Percentiles rank a stretch among this genome's conserved stretches.
Conservation (phyloP, 2,329 filamentous ascomycete genomes). For the Aureobasidium sp. region DNA sequence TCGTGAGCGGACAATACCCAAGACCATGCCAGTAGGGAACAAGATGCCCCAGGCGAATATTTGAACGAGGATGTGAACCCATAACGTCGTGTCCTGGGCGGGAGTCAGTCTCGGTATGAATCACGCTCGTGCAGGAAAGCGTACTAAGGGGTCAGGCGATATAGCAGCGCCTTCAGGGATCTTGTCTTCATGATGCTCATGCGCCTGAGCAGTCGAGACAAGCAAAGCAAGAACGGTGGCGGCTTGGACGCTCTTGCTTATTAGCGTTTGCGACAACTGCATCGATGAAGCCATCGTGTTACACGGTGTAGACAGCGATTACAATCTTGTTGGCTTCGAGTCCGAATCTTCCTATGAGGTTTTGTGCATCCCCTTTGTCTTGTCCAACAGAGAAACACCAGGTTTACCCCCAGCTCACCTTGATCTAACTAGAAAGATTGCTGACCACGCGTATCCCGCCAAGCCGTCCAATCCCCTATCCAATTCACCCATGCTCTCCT, state of each 20-base stretch:
- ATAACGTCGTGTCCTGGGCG: constrained; percentile 67
- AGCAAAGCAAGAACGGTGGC: constrained; percentile 15
- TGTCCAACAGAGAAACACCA: neutral
- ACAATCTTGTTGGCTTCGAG: neutral
- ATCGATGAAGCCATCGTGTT: neutral
- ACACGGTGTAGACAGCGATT: neutral
- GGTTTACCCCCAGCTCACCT: neutral
- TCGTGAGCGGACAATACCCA: constrained; percentile 80
- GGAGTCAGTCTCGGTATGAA: constrained; percentile 5
- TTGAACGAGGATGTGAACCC: constrained; percentile 89
- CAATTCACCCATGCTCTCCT: neutral
- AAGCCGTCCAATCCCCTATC: neutral
- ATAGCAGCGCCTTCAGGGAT: constrained; percentile 64
- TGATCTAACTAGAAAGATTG: constrained; percentile 4
- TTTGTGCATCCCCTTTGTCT: constrained; percentile 3
- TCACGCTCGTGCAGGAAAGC: constrained; percentile 22
- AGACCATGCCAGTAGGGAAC: constrained; percentile 90
- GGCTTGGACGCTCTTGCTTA: neutral
- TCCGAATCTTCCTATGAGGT: neutral
- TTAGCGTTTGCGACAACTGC: neutral
- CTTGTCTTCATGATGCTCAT: constrained; percentile 48
- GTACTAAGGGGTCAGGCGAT: constrained; percentile 66
- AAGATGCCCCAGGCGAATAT: constrained; percentile 82
- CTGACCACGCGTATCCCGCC: constrained; percentile 9
- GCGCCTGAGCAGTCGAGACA: constrained; percentile 29